Evolutionary conservation across 139 green algal species (phyloP), one percentile per base, ranked within the genome.

Genomic region (Coccomyxa sp.): DNA sequence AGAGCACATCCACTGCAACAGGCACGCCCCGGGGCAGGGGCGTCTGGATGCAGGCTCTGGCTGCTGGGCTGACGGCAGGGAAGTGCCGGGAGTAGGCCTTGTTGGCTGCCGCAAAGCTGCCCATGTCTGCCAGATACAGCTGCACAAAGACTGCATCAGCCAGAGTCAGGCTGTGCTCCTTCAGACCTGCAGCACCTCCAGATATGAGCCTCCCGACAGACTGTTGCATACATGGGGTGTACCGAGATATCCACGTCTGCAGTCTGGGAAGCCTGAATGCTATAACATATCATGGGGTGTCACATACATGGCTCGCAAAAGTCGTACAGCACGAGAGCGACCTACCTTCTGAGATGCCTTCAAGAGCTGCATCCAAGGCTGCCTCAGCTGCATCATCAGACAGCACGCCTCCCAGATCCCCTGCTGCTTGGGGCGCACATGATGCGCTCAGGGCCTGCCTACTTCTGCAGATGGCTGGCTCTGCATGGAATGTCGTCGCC

Each of bases 71-170:
- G 31, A 90, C 54, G 9, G 79, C 44, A 0, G 93, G 92, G 37
- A 98, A 86, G 75, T 88, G 71, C 27, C 73, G 78, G 72, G 79
- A 88, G 85, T 99, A 99, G 6, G 86, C 92, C 10, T 38, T 81
- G 80, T 99, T 99, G 38, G 88, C 89, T 0, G 82, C 86, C 0
- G 70, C 91, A 90, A 99, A 99, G 73, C 95, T 79, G 2, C 73
- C 75, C 94, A 99, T 98, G 86, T 96, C 86, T 31, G 77, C 72
- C 40, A 99, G 82, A 82, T 93, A 96, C 27, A 99, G 78, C 81
- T 96, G 90, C 78, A 97, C 89, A 81, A 95, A 97, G 33, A 98
- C 41, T 22, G 79, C 83, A 55, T 86, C 50, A 24, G 40, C n/a
- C 83, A 88, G 93, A 55, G 38, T 79, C 29, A 90, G 39, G 39